Percentiles rank a stretch among this genome's conserved stretches.
Evolutionary conservation across 2,329 filamentous ascomycete species (phyloP).

Genomic region (Venturia asperata): DNA sequence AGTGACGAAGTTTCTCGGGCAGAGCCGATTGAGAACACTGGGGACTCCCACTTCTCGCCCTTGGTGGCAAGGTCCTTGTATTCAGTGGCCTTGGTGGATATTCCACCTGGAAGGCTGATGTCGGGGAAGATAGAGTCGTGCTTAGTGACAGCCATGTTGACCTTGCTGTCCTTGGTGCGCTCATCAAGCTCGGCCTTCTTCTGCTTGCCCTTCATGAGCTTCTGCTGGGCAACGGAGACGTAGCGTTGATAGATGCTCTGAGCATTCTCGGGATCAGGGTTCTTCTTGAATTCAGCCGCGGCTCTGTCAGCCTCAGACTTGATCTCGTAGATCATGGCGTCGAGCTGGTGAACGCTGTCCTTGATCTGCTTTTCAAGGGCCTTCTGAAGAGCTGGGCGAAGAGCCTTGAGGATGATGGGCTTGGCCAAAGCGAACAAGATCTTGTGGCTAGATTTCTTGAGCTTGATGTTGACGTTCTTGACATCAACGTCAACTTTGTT

Average conservation of each 20-base stretch:
- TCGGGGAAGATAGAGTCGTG: conserved; percentile 89
- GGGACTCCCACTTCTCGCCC: conserved; percentile 91
- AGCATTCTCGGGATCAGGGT: conserved; percentile 61
- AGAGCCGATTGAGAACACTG: conserved; percentile 80
- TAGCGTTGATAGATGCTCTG: conserved; percentile 86
- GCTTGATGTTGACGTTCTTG: conserved; percentile 74
- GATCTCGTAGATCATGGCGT: conserved; percentile 65
- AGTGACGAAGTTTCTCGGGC: conserved; percentile 67
- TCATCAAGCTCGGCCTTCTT: conserved; percentile 56
- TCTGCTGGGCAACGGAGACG: conserved; percentile 64
- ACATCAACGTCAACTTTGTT: conserved; percentile 80
- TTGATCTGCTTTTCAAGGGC: conserved; percentile 83
- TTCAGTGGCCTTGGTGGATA: conserved; percentile 88
- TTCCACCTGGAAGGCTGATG: conserved; percentile 76
- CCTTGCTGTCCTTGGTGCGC: conserved; percentile 55
- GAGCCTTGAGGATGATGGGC: conserved; percentile 73
- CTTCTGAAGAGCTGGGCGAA: conserved; percentile 80
- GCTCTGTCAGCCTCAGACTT: conserved; percentile 77
- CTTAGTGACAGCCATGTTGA: conserved; percentile 78
- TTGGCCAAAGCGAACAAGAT: conserved; percentile 79
- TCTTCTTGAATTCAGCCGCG: conserved; percentile 54
- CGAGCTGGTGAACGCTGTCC: conserved; percentile 69
- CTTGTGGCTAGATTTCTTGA: conserved; percentile 95
- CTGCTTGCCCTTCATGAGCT: conserved; percentile 67
- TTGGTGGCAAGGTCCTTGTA: conserved; percentile 81